A percentile compares a stretch with the other conserved stretches of the same genome.
These are phyloP conservation scores for Daldinia caldariorum DNA, from an alignment of 495 filamentous ascomycete species.

Conservation along the genomic window DNA sequence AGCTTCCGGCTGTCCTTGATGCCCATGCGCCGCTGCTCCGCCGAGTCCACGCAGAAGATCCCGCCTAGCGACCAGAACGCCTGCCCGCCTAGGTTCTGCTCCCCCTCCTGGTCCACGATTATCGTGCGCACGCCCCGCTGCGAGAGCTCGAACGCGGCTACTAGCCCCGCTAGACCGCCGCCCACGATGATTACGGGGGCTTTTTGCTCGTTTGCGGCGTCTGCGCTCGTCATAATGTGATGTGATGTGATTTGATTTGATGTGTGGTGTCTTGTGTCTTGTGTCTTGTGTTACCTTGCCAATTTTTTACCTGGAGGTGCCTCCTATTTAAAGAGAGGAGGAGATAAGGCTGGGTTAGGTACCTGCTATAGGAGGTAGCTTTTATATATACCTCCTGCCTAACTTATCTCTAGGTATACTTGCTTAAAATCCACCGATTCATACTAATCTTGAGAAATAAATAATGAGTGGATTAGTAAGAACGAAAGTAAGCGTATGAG, in stretches of 20 bases:
- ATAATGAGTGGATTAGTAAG: no score
- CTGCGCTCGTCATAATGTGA: conserved; percentile 21
- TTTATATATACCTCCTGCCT: no score
- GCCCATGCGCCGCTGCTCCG: conserved; percentile 60
- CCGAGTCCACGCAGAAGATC: conserved; percentile 61
- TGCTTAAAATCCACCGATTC: no score
- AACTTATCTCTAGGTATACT: no score
- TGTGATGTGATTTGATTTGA: no score
- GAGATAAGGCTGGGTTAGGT: no score
- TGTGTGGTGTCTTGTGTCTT: neutral
- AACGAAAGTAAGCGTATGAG: no score
- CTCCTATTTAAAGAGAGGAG: no score
- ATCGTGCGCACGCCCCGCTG: conserved; percentile 51
- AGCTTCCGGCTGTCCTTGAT: conserved; percentile 60
- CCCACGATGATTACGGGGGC: conserved; percentile 62
- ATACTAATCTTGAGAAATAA: no score
- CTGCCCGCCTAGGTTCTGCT: conserved; percentile 59
- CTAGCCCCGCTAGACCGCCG: conserved; percentile 61
- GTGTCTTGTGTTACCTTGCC: no score
- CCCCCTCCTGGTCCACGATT: conserved; percentile 62
- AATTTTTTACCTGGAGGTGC: no score
- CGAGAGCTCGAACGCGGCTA: conserved; percentile 62
- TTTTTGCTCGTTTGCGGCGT: conserved; percentile 21
- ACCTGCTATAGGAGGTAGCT: no score
- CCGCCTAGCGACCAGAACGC: conserved; percentile 66